Evolutionary conservation across 2,329 filamentous ascomycete species (phyloP).

Genomic region (Cladosporium sp.): DNA sequence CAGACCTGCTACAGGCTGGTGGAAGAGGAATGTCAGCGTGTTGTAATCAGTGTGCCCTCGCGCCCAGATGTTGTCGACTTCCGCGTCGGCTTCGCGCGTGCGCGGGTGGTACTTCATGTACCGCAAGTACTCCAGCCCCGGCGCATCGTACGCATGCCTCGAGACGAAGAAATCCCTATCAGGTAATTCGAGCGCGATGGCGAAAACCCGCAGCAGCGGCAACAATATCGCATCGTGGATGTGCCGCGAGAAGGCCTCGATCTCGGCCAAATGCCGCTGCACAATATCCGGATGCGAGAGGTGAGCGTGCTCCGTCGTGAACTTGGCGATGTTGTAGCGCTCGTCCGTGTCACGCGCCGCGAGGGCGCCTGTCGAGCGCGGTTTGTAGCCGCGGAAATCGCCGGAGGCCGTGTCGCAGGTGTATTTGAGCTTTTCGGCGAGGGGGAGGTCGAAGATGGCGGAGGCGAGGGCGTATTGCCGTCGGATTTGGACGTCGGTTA

Average conservation of each 20-base stretch:
- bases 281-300: conserved; percentile 39
- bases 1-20: conserved; percentile 10
- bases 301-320: conserved; percentile 34
- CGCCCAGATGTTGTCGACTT: conserved; percentile 25
- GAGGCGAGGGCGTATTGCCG: conserved; percentile 62
- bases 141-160: conserved; percentile 57
- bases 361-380: conserved; percentile 29
- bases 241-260: conserved; percentile 56
- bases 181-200: neutral
- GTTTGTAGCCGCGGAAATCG: conserved; percentile 28
- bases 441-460: conserved; percentile 57
- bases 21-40: conserved; percentile 41
- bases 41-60: conserved; percentile 47
- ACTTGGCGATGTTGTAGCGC: conserved; percentile 62
- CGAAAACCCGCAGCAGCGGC: neutral
- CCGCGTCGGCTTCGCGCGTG: conserved; percentile 25
- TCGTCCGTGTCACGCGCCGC: conserved; percentile 55
- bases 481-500: conserved; percentile 61
- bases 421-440: conserved; percentile 61
- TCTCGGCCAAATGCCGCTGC: conserved; percentile 53
- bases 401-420: conserved; percentile 34
- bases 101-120: conserved; percentile 34
- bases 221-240: conserved; percentile 59
- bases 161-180: conserved; percentile 48
- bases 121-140: conserved; percentile 35